Base-by-base conservation (phyloP, 257 asterid species). In the Jacaranda copaia region DNA sequence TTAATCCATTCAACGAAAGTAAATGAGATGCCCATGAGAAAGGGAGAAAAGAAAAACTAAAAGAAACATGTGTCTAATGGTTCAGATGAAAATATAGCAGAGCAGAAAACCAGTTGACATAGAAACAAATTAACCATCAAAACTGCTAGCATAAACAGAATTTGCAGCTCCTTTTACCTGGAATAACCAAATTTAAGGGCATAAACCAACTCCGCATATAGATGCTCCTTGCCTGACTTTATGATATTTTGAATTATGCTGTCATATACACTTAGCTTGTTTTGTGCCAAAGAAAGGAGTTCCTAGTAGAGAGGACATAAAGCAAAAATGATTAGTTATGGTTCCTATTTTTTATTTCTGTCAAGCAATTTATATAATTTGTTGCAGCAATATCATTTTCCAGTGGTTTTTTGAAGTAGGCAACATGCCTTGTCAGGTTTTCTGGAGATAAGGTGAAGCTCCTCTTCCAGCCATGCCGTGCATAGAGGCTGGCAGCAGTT, bases 381-480 rank as follows among this genome's bases (percentile, higher is more conserved):
- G 56, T 25, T 43, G 36, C 49, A 43, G 64, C 69, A 75, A 66
- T 62, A 62, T 20, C 75, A 60, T 64, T 73, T 14, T 19, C 20
- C 40, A 78, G 48, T 40, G 38, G 7, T 77, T 36, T 25, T n/a
- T 57, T 36, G 9, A 15, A n/a, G 43, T 69, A 80, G 45, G 53
- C 64, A 56, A 85, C 78, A 63, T 85, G 90, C 99, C 94, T 83
- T 89, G 84, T 93, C 89, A 81, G 84, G 83, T 63, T 82, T 82
- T 36, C 75, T 68, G 59, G 87, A 86, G 75, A 81, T 79, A 51
- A 89, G 84, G 76, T 62, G 63, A 72, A 95, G 88, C 86, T 93
- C 99, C 85, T 90, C 97, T 85, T 90, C 93, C 86, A 95, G 84
- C 99, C 99, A 95, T 75, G 87, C 79, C 86, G 89, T 83, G 88